Conservation (phyloP, 257 asterid genomes). For the Thymus quinquecostatus region DNA sequence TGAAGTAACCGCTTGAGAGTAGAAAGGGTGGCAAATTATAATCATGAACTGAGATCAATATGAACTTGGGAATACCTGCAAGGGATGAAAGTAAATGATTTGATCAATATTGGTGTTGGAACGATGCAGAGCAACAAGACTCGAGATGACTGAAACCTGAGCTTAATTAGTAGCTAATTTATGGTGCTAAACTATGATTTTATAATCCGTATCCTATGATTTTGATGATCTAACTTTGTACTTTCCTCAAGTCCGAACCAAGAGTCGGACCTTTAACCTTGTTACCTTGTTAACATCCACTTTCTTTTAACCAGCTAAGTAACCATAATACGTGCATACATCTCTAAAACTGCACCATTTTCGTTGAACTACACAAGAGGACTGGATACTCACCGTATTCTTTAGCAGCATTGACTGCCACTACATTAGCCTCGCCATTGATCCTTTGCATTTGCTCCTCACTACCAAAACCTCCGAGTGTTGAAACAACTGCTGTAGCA, state of each 20-base stretch:
- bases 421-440: constrained; percentile 96
- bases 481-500: constrained; percentile 92
- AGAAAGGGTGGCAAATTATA: constrained; percentile 90
- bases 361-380: neutral
- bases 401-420: constrained; percentile 92
- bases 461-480: constrained; percentile 95
- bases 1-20: constrained; percentile 77
- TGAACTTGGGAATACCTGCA: constrained; percentile 88
- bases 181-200: too few species aligned
- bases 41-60: constrained; percentile 95
- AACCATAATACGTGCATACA: neutral
- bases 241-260: too few species aligned
- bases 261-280: too few species aligned
- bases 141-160: neutral
- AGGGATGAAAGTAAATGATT: constrained; percentile 12
- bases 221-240: too few species aligned
- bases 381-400: constrained; percentile 65
- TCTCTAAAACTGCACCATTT: neutral
- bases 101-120: neutral
- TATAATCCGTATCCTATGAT: too few species aligned
- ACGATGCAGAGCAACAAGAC: neutral
- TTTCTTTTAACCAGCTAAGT: neutral
- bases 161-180: neutral
- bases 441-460: constrained; percentile 96
- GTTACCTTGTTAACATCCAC: neutral